Percentiles rank a stretch among this genome's conserved stretches.
phyloP scores from a whole-genome alignment of 139 green algal species.

The Nannochloris sp. region DNA sequence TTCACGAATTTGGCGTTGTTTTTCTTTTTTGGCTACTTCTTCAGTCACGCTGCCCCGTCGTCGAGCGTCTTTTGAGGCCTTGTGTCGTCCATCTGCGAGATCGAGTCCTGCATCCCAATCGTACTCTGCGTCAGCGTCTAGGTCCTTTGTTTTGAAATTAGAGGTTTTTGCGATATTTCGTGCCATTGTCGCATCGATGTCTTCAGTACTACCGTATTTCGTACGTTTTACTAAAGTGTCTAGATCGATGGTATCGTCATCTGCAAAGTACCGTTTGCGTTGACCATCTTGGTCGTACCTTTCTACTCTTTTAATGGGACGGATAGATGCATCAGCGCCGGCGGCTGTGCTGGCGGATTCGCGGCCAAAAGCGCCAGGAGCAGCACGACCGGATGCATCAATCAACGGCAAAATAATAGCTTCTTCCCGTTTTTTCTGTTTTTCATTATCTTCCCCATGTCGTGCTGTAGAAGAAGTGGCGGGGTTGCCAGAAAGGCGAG shows the following conservation, averaged over 20 bases:
- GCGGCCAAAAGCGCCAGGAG: conserved; percentile 75
- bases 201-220: conserved; percentile 39
- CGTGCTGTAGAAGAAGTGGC: background rate
- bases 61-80: conserved; percentile 4
- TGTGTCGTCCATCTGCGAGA: conserved; percentile 31
- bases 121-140: conserved; percentile 86
- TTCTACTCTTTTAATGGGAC: conserved; percentile 33
- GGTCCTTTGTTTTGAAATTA: conserved; percentile 19
- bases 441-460: background rate
- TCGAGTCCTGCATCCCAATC: conserved; percentile 86
- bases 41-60: background rate
- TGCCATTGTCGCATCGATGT: conserved; percentile 70
- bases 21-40: conserved; percentile 25
- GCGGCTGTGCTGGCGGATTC: conserved; percentile 42
- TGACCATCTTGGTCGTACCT: conserved; percentile 58
- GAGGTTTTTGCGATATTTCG: conserved; percentile 53
- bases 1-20: conserved; percentile 33
- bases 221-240: conserved; percentile 67
- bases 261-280: conserved; percentile 68
- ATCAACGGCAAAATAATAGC: conserved; percentile 61
- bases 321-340: background rate
- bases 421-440: background rate
- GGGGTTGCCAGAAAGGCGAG: conserved; percentile 38
- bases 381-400: conserved; percentile 56
- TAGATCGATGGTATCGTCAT: conserved; percentile 74